Evolutionary conservation across 2,329 filamentous ascomycete genomes (phyloP).

Genomic region (Cladophialophora bantiana): DNA sequence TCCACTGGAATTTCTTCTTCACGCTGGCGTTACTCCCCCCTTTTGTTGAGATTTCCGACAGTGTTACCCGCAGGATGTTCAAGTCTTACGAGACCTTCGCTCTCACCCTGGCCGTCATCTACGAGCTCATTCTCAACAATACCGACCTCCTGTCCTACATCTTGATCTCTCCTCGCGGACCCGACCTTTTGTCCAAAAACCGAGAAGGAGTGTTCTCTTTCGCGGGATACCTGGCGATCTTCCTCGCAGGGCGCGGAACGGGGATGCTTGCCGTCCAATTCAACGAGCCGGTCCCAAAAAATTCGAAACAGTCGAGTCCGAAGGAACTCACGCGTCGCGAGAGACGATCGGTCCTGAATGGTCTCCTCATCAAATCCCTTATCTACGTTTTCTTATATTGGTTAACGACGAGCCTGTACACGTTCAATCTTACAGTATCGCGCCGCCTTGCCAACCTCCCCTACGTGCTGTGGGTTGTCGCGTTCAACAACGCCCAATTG

Average conservation of each 20-base stretch:
- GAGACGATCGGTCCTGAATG: constrained; percentile 28
- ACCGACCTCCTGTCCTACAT: constrained; percentile 84
- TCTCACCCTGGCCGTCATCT: constrained; percentile 70
- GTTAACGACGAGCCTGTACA: constrained; percentile 70
- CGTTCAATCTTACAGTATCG: constrained; percentile 77
- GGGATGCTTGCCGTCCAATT: constrained; percentile 74
- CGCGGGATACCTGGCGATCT: constrained; percentile 91
- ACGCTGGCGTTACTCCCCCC: constrained; percentile 88
- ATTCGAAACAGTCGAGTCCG: background rate
- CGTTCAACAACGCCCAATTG: constrained; percentile 87
- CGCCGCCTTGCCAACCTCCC: constrained; percentile 90
- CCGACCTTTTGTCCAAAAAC: constrained; percentile 83
- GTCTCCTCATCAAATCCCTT: constrained; percentile 26
- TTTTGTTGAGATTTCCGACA: constrained; percentile 80
- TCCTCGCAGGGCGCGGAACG: constrained; percentile 83
- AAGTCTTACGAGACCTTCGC: constrained; percentile 76
- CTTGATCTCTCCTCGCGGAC: constrained; percentile 76
- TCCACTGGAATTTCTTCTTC: constrained; percentile 99
- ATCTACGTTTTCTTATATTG: constrained; percentile 76
- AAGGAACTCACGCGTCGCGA: constrained; percentile 18
- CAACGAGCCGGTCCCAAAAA: background rate
- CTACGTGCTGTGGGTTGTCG: constrained; percentile 90
- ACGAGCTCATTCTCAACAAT: constrained; percentile 77
- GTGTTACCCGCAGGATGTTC: constrained; percentile 69
- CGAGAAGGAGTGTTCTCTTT: constrained; percentile 96